phyloP scores from a whole-genome alignment of 306 rosid species.

The Vigna mungo region DNA sequence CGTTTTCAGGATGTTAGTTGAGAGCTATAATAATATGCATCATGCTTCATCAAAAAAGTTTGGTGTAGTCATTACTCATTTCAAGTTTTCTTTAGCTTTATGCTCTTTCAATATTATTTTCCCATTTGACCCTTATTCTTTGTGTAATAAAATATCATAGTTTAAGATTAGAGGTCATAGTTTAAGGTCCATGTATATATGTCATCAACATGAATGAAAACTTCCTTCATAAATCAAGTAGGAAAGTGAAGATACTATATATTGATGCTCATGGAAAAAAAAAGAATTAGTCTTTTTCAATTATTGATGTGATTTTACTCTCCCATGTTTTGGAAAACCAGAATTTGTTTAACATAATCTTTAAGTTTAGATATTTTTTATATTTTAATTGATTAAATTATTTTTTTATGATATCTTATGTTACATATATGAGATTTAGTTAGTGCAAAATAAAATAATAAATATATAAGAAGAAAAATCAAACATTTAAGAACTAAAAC shows the following conservation, averaged over 20 bases:
- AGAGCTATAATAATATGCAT: background rate
- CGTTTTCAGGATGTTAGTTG: background rate
- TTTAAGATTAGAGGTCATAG: background rate
- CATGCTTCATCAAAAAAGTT: background rate
- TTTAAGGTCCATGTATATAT: background rate
- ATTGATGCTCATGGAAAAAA: too few species aligned
- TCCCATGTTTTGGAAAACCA: too few species aligned
- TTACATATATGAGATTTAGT: too few species aligned
- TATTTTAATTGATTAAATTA: too few species aligned
- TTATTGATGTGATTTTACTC: too few species aligned
- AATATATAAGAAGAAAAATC: too few species aligned
- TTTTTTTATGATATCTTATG: too few species aligned
- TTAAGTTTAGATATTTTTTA: too few species aligned
- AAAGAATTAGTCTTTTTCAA: too few species aligned
- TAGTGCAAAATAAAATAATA: too few species aligned
- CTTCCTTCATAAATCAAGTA: background rate
- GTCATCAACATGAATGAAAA: background rate
- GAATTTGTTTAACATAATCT: too few species aligned
- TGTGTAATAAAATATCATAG: background rate
- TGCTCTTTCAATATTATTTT: background rate
- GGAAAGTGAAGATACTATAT: background rate
- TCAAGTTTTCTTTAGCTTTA: background rate
- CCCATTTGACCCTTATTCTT: background rate
- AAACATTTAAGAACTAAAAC: too few species aligned
- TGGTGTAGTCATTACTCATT: background rate